Percentiles rank a stretch among this genome's conserved stretches.
phyloP scores from a whole-genome alignment of 768 basidiomycete genomes.

The Tubosaeta brunneosetosa region DNA sequence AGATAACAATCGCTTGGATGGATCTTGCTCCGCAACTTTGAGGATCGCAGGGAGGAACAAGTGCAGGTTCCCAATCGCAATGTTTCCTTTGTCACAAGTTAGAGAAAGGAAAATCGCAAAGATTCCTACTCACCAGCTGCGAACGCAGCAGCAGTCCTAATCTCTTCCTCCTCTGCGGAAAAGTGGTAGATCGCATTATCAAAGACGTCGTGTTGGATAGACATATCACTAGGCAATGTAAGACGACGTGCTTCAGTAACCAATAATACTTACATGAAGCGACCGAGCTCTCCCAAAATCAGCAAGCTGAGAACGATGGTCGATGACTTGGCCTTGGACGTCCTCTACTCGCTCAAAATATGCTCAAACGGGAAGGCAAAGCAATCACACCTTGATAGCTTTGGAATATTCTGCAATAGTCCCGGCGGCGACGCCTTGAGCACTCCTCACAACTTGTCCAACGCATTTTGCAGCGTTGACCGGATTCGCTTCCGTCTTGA shows the following conservation, averaged over 20 bases:
- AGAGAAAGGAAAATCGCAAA: background rate
- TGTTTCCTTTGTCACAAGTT: slow-evolving; percentile 60
- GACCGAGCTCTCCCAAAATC: slow-evolving; percentile 89
- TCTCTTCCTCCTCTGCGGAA: slow-evolving; percentile 73
- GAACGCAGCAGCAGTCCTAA: slow-evolving; percentile 88
- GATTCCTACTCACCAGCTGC: slow-evolving; percentile 62
- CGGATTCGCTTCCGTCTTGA: slow-evolving; percentile 49
- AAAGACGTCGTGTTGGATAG: slow-evolving; percentile 76
- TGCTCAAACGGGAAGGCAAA: background rate
- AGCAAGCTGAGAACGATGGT: slow-evolving; percentile 79
- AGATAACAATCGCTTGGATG: slow-evolving; percentile 76
- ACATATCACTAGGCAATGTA: slow-evolving; percentile 67
- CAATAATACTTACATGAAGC: slow-evolving; percentile 59
- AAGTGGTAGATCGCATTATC: slow-evolving; percentile 69
- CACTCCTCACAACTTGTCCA: slow-evolving; percentile 72
- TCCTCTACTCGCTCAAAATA: slow-evolving; percentile 31
- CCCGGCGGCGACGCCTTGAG: slow-evolving; percentile 69
- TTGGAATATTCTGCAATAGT: slow-evolving; percentile 84
- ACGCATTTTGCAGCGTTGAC: slow-evolving; percentile 82
- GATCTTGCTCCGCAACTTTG: slow-evolving; percentile 67
- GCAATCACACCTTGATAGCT: slow-evolving; percentile 57
- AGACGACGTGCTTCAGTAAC: background rate
- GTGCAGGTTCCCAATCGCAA: slow-evolving; percentile 88
- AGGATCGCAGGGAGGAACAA: slow-evolving; percentile 85
- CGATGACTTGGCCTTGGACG: slow-evolving; percentile 59